phyloP scores from a whole-genome alignment of 176 grass and related monocot species.

The Dactylis glomerata region DNA sequence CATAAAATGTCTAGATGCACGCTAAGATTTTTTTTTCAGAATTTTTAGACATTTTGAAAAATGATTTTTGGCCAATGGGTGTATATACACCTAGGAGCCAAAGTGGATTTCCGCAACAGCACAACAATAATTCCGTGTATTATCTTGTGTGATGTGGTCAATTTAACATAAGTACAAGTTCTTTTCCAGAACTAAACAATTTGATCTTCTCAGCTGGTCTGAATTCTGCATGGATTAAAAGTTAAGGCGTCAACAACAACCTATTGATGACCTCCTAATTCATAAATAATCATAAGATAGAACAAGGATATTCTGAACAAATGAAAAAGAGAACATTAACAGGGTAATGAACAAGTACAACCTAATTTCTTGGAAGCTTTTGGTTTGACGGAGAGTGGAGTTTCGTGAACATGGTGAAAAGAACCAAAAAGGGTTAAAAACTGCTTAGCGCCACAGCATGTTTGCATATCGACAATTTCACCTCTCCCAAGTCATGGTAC shows the following conservation, averaged over 20 bases:
- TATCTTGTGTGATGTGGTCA: background rate
- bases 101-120: no score
- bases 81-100: no score
- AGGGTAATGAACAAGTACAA: constrained; percentile 32
- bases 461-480: background rate
- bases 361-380: constrained; percentile 97
- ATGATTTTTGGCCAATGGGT: no score
- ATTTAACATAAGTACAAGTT: constrained; percentile 38
- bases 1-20: no score
- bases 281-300: background rate
- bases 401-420: background rate
- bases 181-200: constrained; percentile 78
- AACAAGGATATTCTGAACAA: constrained; percentile 7
- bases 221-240: constrained; percentile 60
- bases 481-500: background rate
- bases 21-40: no score
- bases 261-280: background rate
- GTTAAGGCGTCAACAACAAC: constrained; percentile 1
- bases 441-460: background rate
- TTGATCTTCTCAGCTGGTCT: constrained; percentile 73
- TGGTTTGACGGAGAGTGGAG: constrained; percentile 62
- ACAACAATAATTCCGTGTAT: background rate
- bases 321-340: constrained; percentile 10
- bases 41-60: no score
- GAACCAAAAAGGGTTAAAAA: background rate